A percentile compares a stretch with the other conserved stretches of the same genome.
Conservation (phyloP, 169 alveolate species). For the Cytauxzoon felis region DNA sequence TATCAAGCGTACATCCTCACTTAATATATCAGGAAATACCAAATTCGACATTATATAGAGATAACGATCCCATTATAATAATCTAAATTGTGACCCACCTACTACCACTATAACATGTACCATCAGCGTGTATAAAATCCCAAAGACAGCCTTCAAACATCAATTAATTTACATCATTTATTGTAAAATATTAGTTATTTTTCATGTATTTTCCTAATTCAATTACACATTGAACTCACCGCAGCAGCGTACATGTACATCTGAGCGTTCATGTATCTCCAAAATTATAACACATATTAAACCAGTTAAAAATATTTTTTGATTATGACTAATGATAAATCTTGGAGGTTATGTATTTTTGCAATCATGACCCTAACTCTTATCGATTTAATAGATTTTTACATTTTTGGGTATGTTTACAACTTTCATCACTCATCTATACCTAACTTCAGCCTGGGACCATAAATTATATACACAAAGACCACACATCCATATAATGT, state of each 20-base stretch:
- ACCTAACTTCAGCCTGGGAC: background rate
- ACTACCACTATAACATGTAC: no score
- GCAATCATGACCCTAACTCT: background rate
- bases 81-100: no score
- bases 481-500: no score
- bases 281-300: no score
- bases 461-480: background rate
- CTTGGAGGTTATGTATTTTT: conserved; percentile 8
- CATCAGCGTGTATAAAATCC: no score
- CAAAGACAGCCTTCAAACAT: no score
- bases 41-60: conserved; percentile 2
- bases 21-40: conserved; percentile 5
- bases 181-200: no score
- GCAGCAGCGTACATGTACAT: background rate
- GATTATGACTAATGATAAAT: background rate
- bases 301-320: no score
- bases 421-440: background rate
- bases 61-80: background rate
- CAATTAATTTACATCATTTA: no score
- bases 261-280: background rate
- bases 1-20: conserved; percentile 13
- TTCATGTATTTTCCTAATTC: no score
- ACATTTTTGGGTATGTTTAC: conserved; percentile 35
- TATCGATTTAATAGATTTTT: conserved; percentile 19
- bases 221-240: no score